phyloP scores from a whole-genome alignment of 306 rosid genomes.

The Cicer yamashitae region DNA sequence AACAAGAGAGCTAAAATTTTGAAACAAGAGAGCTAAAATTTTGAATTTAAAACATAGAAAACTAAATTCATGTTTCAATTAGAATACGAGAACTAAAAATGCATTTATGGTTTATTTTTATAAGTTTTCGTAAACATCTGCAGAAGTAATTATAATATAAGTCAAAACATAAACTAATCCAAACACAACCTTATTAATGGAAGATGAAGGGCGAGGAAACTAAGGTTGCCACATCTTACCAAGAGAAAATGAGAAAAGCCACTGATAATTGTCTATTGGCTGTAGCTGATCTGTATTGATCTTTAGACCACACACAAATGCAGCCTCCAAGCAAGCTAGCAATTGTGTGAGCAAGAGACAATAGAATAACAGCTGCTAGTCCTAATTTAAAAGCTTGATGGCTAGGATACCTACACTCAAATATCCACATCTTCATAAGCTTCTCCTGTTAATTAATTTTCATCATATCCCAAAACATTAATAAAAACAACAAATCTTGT shows the following conservation, averaged over 20 bases:
- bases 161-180: too few relatives aligned
- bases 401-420: constrained; percentile 83
- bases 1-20: too few relatives aligned
- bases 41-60: too few relatives aligned
- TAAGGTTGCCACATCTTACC: constrained; percentile 48
- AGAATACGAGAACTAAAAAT: too few relatives aligned
- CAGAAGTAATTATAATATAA: too few relatives aligned
- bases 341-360: constrained; percentile 60
- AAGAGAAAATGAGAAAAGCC: constrained; percentile 63
- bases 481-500: not conserved
- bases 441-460: constrained; percentile 52
- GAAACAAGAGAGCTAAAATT: too few relatives aligned
- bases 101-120: too few relatives aligned
- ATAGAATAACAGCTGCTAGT: constrained; percentile 67
- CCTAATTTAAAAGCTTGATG: constrained; percentile 74
- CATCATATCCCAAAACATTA: not conserved
- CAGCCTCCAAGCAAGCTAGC: constrained; percentile 80
- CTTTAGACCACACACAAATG: constrained; percentile 54
- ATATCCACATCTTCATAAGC: constrained; percentile 57
- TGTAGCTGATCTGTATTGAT: constrained; percentile 43
- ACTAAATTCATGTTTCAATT: too few relatives aligned
- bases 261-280: constrained; percentile 63
- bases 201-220: not conserved
- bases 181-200: not conserved
- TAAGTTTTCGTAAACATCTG: too few relatives aligned